Evolutionary conservation across 1,139 yeast genomes (phyloP), one percentile per base, ranked within the genome.

Genomic region (Chernovozyma aurita): DNA sequence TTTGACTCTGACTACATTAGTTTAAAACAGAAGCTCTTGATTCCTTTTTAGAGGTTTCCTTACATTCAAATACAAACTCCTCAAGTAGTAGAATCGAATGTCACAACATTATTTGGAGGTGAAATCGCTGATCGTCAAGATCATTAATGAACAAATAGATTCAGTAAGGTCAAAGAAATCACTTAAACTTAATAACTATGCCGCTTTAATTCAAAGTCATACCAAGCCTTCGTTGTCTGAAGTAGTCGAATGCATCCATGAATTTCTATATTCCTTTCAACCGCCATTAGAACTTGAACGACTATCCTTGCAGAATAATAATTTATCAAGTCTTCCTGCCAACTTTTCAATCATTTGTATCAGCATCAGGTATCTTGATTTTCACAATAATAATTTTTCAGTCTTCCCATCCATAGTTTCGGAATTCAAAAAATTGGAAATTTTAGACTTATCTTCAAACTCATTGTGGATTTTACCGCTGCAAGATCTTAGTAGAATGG

Each of bases 401-500:
- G 67, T 61, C 34, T 70, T 85, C 35, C 88, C 94, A 1, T 44
- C 50, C 2, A 66, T 69, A 31, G 46, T 59, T 42, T 63, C 43
- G 50, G 71, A 57, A 37, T 72, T 70, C 46, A 57, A 48, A 42
- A 62, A 59, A 7, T 61, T 85, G 39, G 90, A 83, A 47, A 79
- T 80, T 35, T 59, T 85, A 34, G 95, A 86, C 54, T 57, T 85
- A 21, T 80, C 90, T 24, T 63, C 70, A 30, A 85, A 85, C 52
- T 61, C 58, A 32, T 56, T 82, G 40, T 42, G 47, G 24, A 52
- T 61, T 27, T 50, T 62, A 25, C 70, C 77, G 40, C 78, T 73
- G 14, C 48, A 52, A 36, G 67, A 55, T 20, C 47, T 73, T 33
- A 65, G 60, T 2, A 50, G 46, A 30, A 56, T 83, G 48, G 63